Conservation (phyloP, 2,329 filamentous ascomycete species). For the Teratosphaeria zuluensis region DNA sequence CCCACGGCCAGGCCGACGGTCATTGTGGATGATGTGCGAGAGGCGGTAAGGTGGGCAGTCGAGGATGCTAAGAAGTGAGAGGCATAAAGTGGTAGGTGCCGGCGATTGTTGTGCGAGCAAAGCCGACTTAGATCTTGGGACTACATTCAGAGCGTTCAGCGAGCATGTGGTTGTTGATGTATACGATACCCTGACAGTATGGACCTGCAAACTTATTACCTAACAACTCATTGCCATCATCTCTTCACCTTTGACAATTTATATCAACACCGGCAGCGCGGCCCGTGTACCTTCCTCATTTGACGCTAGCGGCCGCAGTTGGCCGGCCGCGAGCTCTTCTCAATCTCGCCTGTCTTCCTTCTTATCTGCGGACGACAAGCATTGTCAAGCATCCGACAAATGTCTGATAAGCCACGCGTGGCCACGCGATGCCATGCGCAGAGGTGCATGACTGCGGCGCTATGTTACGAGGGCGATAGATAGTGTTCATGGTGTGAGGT, state of each 20-base stretch:
- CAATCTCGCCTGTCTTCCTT: background rate
- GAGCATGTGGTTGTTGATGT: background rate
- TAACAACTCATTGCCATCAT: background rate
- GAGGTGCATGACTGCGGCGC: background rate
- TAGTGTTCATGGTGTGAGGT: background rate
- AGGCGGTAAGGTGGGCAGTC: conserved; percentile 69
- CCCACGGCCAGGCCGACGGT: conserved; percentile 54
- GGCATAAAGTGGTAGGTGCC: too few species aligned
- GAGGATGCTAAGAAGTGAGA: conserved; percentile 33
- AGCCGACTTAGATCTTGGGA: background rate
- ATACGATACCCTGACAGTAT: background rate
- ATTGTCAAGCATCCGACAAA: background rate
- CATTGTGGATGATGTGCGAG: conserved; percentile 64
- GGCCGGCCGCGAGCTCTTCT: background rate
- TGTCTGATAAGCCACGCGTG: background rate
- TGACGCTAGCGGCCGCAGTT: background rate
- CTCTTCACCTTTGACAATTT: too few species aligned
- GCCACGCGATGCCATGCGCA: background rate
- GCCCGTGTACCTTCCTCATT: background rate
- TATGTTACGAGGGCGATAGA: too few species aligned
- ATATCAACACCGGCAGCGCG: background rate
- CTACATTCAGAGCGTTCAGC: background rate
- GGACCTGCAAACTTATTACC: background rate
- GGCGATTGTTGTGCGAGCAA: background rate
- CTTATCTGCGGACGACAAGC: background rate